phyloP scores from a whole-genome alignment of 805 yeast genomes.

The Monosporozyma solicola region DNA sequence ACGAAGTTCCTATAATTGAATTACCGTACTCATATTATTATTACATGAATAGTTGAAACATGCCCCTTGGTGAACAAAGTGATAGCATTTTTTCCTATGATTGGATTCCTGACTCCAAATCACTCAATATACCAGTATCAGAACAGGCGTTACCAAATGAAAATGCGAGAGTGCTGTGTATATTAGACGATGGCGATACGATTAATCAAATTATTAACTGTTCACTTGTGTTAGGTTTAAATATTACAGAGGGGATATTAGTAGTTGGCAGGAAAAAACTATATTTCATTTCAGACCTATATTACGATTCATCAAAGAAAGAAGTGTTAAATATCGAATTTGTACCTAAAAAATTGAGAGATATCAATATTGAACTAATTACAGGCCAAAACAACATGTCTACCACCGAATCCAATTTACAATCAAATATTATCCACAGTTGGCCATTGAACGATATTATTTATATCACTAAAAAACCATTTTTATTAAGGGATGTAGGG shows the following conservation, averaged over 20 bases:
- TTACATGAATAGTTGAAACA: background rate
- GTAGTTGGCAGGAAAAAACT: constrained; percentile 57
- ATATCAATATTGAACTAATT: constrained; percentile 58
- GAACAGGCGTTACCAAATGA: constrained; percentile 35
- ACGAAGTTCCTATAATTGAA: background rate
- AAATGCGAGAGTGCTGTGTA: constrained; percentile 64
- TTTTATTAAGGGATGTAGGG: constrained; percentile 71
- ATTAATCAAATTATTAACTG: constrained; percentile 69
- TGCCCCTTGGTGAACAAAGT: background rate
- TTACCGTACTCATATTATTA: no score
- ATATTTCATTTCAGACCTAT: constrained; percentile 64
- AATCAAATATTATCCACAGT: constrained; percentile 31
- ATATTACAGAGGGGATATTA: constrained; percentile 64
- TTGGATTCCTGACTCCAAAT: constrained; percentile 35
- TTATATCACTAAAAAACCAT: constrained; percentile 65
- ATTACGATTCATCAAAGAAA: constrained; percentile 38
- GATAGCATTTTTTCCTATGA: constrained; percentile 32
- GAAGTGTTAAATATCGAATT: constrained; percentile 56
- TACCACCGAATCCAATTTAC: constrained; percentile 11
- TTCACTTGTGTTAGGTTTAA: constrained; percentile 67
- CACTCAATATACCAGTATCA: constrained; percentile 18
- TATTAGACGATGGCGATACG: constrained; percentile 59
- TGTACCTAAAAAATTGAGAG: constrained; percentile 54
- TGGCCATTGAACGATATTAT: constrained; percentile 57
- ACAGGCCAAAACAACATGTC: constrained; percentile 32